Conservation (phyloP, 1,139 yeast species). For the Ogataea hybrid region DNA sequence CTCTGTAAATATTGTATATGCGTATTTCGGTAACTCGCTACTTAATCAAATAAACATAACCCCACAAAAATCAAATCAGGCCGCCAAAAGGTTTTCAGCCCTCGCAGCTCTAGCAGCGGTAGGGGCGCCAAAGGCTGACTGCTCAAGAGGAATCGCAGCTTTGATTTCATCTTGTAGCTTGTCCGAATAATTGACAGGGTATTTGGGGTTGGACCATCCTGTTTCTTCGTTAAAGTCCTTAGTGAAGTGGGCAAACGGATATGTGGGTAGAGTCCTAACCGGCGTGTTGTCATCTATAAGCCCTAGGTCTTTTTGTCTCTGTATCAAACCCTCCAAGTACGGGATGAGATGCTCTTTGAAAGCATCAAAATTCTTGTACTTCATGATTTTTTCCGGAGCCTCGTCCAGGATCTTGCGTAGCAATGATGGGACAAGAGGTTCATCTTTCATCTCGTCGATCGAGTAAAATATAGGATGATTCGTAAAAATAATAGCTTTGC, state of each 20-base stretch:
- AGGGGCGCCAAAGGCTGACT: conserved; percentile 21
- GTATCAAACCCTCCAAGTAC: conserved; percentile 54
- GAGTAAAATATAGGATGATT: conserved; percentile 69
- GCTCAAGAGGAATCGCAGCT: conserved; percentile 23
- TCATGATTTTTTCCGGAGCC: conserved; percentile 62
- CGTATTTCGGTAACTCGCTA: too few species aligned
- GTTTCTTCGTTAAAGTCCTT: conserved; percentile 34
- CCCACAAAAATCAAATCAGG: background rate
- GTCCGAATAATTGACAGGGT: conserved; percentile 23
- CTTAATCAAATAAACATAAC: too few species aligned
- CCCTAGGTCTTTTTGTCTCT: conserved; percentile 57
- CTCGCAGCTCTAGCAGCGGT: conserved; percentile 3
- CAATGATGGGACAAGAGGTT: conserved; percentile 68
- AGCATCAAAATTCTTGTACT: conserved; percentile 58
- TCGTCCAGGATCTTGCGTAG: conserved; percentile 60
- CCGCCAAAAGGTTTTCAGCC: background rate
- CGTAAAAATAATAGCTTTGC: conserved; percentile 52
- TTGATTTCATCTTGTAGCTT: conserved; percentile 24
- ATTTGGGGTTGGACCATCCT: conserved; percentile 46
- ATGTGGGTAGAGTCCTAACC: conserved; percentile 55
- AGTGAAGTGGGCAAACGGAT: conserved; percentile 55
- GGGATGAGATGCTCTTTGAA: conserved; percentile 58
- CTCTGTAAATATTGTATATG: too few species aligned
- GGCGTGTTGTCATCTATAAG: conserved; percentile 56
- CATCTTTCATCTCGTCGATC: conserved; percentile 75